A percentile compares a stretch with the other conserved stretches of the same genome.
Conservation (phyloP, 2,329 filamentous ascomycete genomes). For the Diaporthe eres region DNA sequence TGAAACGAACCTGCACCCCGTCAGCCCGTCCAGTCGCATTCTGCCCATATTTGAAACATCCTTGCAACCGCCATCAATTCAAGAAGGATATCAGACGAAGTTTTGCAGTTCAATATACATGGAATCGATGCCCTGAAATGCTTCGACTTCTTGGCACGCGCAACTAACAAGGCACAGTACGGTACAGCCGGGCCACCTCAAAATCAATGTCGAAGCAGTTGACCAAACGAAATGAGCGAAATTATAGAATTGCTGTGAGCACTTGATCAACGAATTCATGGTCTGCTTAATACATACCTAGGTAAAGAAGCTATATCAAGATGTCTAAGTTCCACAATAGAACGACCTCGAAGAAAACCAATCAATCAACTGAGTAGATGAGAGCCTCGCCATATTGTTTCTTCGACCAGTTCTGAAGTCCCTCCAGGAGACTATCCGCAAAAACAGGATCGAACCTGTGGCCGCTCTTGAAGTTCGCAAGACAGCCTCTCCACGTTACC, state of each 20-base stretch:
- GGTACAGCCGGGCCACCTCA: background rate
- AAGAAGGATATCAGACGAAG: background rate
- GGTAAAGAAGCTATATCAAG: background rate
- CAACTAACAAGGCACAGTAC: background rate
- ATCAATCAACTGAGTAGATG: conserved; percentile 26
- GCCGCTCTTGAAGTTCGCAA: conserved; percentile 53
- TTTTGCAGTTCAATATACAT: background rate
- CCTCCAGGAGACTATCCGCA: conserved; percentile 52
- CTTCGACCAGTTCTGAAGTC: conserved; percentile 55
- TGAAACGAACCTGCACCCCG: conserved; percentile 16
- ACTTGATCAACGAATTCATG: background rate
- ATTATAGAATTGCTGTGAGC: background rate
- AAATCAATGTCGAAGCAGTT: background rate
- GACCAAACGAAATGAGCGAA: background rate
- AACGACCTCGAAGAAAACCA: background rate
- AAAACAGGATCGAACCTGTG: conserved; percentile 55
- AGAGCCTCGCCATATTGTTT: conserved; percentile 51
- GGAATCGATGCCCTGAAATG: background rate
- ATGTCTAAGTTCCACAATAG: too few relatives aligned
- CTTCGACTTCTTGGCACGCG: background rate
- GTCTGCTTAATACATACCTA: background rate
- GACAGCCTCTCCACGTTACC: conserved; percentile 59
- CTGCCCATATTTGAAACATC: conserved; percentile 13
- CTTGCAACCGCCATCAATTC: conserved; percentile 14
- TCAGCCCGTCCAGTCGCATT: background rate